phyloP scores from a whole-genome alignment of 768 basidiomycete genomes.

The Termitomyces titanicus region DNA sequence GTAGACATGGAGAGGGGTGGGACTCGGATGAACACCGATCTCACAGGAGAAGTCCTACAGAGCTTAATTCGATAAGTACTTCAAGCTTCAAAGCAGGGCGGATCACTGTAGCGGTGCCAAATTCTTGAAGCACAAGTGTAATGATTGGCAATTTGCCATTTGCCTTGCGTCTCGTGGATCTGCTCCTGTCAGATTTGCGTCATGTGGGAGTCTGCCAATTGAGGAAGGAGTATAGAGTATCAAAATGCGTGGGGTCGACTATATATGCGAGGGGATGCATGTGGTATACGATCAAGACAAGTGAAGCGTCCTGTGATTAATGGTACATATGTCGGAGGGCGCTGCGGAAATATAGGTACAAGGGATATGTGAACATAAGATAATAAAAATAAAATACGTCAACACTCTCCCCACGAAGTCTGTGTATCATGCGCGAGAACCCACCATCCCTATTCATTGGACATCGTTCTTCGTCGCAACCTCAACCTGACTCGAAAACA shows the following conservation, averaged over 20 bases:
- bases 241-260: neutral
- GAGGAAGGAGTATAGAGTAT: neutral
- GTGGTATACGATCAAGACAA: neutral
- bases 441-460: neutral
- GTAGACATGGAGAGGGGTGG: neutral
- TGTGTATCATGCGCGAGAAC: neutral
- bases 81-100: neutral
- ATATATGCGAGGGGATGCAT: neutral
- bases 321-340: slow-evolving; percentile 1
- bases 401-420: neutral
- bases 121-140: too few species aligned
- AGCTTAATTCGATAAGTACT: slow-evolving; percentile 6
- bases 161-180: neutral
- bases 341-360: slow-evolving; percentile 2
- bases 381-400: slow-evolving; percentile 12
- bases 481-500: slow-evolving; percentile 13
- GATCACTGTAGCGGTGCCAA: neutral
- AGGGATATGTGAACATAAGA: slow-evolving; percentile 2
- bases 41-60: neutral
- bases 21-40: neutral
- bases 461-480: neutral
- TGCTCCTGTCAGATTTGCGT: neutral
- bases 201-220: neutral
- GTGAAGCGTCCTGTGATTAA: neutral
- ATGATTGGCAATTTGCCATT: neutral